These are phyloP conservation scores for Vararia minispora DNA, from an alignment of 768 basidiomycete genomes.

Conservation along the genomic window DNA sequence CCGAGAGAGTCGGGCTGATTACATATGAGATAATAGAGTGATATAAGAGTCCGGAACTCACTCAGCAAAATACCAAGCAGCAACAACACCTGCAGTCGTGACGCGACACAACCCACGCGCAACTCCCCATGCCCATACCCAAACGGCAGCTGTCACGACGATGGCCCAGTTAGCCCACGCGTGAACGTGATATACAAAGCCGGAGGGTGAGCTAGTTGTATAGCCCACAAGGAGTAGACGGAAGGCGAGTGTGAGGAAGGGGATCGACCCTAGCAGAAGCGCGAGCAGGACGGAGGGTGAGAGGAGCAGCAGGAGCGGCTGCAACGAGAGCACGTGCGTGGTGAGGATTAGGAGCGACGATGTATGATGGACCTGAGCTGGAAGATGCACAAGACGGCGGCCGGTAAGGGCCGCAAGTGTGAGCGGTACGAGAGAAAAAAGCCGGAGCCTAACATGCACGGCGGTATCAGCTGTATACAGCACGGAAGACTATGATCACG, in stretches of 20 bases:
- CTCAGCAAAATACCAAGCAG: slow-evolving; percentile 84
- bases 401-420: slow-evolving; percentile 59
- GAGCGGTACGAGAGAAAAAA: slow-evolving; percentile 72
- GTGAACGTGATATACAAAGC: slow-evolving; percentile 38
- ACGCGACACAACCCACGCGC: slow-evolving; percentile 70
- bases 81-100: slow-evolving; percentile 72
- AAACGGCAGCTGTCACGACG: slow-evolving; percentile 35
- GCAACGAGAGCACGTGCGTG: slow-evolving; percentile 55
- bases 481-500: slow-evolving; percentile 19
- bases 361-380: slow-evolving; percentile 55
- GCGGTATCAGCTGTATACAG: not conserved
- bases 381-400: slow-evolving; percentile 60
- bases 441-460: slow-evolving; percentile 40
- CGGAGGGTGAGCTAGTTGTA: slow-evolving; percentile 26
- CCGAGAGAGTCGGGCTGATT: slow-evolving; percentile 20
- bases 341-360: slow-evolving; percentile 48
- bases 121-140: slow-evolving; percentile 73
- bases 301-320: slow-evolving; percentile 66
- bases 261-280: slow-evolving; percentile 60
- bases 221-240: slow-evolving; percentile 67
- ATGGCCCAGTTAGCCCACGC: slow-evolving; percentile 75
- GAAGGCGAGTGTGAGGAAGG: slow-evolving; percentile 70
- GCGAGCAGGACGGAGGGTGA: slow-evolving; percentile 64
- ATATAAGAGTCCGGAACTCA: slow-evolving; percentile 21
- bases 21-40: slow-evolving; percentile 4